Evolutionary conservation across 78 protist genomes (phyloP), one percentile per base, ranked within the genome.

Genomic region (Bigelowiella natans): DNA sequence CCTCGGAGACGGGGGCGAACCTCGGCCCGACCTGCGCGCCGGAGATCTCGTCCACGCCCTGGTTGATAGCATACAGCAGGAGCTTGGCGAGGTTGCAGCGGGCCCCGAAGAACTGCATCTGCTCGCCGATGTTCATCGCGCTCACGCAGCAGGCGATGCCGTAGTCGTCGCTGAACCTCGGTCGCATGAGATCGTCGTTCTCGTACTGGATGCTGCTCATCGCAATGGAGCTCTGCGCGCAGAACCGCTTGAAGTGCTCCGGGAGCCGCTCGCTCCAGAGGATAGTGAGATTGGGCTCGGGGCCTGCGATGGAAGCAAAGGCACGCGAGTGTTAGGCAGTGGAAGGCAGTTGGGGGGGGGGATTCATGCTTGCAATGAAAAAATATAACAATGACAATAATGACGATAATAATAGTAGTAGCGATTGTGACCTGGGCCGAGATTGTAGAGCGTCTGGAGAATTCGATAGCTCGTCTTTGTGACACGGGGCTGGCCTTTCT

Each of bases 91-190:
- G 2, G 88, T 90, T 90, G 39, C 88, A 90, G 31, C 91, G 2
- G n/a, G 91, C 91, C 38, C 91, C 91, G 88, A 90, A 90, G 92
- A 83, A 90, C 64, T 90, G 92, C 92, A 90, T 90, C 36, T 28
- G 36, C 88, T 90, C 37, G 31, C 92, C 92, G n/a, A n/a, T n/a
- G n/a, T n/a, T n/a, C 31, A 83, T 7, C 38, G 1, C 40, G 89
- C 36, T 83, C 37, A 90, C 92, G 82, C 92, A 90, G 73, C 92
- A 90, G 2, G 92, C 92, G 34, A 90, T 90, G 63, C 73, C 2
- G 73, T 90, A 90, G 88, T 90, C 92, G 39, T 28, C 11, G 7
- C 92, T 88, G 64, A n/a, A 90, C 39, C 36, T 1, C 51, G 1
- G 38, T 26, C 88, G 39, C 92, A 90, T 90, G 63, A 90, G 37